Percentiles rank a stretch among this genome's conserved stretches.
Conservation (phyloP, 2,329 filamentous ascomycete species). For the Arthrocladium fulminans region DNA sequence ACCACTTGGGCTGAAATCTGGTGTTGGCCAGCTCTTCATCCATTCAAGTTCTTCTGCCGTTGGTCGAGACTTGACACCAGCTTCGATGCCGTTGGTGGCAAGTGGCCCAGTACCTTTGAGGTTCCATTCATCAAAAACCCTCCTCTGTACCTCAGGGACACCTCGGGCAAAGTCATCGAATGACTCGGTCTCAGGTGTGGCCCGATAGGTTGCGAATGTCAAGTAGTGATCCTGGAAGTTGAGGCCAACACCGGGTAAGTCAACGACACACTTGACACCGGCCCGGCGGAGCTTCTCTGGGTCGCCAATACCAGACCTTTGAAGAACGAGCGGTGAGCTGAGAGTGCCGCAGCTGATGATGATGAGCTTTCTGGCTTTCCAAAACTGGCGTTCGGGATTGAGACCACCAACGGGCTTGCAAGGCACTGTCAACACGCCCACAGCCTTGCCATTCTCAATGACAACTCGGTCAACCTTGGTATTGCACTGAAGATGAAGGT, state of each 20-base stretch:
- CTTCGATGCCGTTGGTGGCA: conserved; percentile 70
- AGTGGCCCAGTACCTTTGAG: conserved; percentile 69
- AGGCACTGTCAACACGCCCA: conserved; percentile 60
- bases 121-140: conserved; percentile 68
- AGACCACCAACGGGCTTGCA: conserved; percentile 59
- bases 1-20: conserved; percentile 58
- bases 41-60: conserved; percentile 57
- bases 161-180: conserved; percentile 75
- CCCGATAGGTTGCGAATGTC: conserved; percentile 61
- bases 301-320: conserved; percentile 66
- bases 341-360: conserved; percentile 65
- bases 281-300: conserved; percentile 60
- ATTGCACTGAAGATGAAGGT: conserved; percentile 64
- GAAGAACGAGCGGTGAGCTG: conserved; percentile 64
- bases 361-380: conserved; percentile 63
- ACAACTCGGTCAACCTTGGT: conserved; percentile 72
- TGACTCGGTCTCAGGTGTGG: conserved; percentile 65
- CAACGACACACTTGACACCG: conserved; percentile 60
- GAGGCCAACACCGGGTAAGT: conserved; percentile 63
- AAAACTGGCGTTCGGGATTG: conserved; percentile 45
- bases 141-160: conserved; percentile 62
- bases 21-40: conserved; percentile 65
- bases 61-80: conserved; percentile 68
- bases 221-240: conserved; percentile 73
- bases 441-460: conserved; percentile 61